These are phyloP conservation scores for Kurtzmaniella quercitrusa DNA, from an alignment of 1,139 yeast species.

Conservation along the genomic window DNA sequence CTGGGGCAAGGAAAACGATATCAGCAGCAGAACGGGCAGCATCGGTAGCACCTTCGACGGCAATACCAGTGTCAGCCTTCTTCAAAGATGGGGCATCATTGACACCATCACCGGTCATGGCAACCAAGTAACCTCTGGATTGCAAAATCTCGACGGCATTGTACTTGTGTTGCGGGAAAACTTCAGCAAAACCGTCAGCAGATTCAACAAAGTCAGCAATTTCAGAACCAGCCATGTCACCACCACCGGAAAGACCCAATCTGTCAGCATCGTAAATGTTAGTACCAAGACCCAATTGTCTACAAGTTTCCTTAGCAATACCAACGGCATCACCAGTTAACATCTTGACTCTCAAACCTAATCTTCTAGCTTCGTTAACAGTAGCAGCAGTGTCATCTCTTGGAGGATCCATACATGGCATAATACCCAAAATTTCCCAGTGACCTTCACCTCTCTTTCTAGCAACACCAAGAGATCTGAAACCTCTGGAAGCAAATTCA, in stretches of 20 bases:
- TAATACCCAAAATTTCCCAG: constrained; percentile 97
- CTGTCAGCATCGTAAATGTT: constrained; percentile 97
- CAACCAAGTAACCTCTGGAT: constrained; percentile 91
- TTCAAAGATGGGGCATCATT: constrained; percentile 95
- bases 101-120: constrained; percentile 99
- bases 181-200: constrained; percentile 97
- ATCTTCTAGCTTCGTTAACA: constrained; percentile 86
- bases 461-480: constrained; percentile 98
- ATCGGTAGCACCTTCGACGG: constrained; percentile 96
- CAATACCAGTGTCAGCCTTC: constrained; percentile 97
- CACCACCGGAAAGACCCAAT: constrained; percentile 94
- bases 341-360: constrained; percentile 97
- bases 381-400: constrained; percentile 98
- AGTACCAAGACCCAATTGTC: constrained; percentile 95
- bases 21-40: constrained; percentile 97
- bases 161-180: constrained; percentile 95
- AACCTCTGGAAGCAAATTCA: constrained; percentile 97
- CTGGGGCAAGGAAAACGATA: constrained; percentile 94
- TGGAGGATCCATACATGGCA: constrained; percentile 99
- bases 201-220: constrained; percentile 93
- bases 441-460: constrained; percentile 99
- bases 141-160: constrained; percentile 87
- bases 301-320: constrained; percentile 97
- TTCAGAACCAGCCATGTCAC: constrained; percentile 95
- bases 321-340: constrained; percentile 99